Evolutionary conservation across 2,329 filamentous ascomycete genomes (phyloP).

Genomic region (Neobulgaria alba): DNA sequence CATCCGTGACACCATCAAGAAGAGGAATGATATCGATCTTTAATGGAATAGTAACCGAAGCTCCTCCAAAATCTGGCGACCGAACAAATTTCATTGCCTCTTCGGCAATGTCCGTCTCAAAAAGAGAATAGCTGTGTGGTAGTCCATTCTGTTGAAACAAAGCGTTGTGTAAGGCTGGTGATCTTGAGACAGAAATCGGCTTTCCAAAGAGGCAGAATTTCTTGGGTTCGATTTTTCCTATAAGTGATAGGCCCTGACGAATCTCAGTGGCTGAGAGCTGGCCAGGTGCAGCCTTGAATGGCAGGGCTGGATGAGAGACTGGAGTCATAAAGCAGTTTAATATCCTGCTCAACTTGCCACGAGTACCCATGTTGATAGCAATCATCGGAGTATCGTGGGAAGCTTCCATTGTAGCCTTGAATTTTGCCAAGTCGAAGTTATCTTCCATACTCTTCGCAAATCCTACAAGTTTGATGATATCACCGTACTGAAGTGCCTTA

Average conservation of each 20-base stretch:
- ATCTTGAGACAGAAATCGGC: constrained; percentile 74
- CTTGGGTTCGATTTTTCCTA: constrained; percentile 68
- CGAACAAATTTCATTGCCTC: constrained; percentile 59
- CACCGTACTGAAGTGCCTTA: constrained; percentile 77
- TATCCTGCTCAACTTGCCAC: constrained; percentile 82
- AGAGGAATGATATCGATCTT: constrained; percentile 81
- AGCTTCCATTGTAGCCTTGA: constrained; percentile 66
- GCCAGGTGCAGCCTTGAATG: constrained; percentile 87
- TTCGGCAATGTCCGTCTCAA: constrained; percentile 62
- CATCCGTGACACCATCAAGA: constrained; percentile 70
- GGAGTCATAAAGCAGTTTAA: constrained; percentile 91
- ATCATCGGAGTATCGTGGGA: constrained; percentile 79
- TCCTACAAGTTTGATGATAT: constrained; percentile 91
- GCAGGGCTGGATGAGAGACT: constrained; percentile 81
- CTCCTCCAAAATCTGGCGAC: constrained; percentile 73
- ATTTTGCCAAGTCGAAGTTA: constrained; percentile 76
- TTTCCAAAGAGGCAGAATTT: constrained; percentile 83
- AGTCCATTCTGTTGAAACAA: constrained; percentile 71
- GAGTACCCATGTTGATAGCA: constrained; percentile 87
- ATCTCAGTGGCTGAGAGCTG: constrained; percentile 90
- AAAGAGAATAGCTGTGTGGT: constrained; percentile 69
- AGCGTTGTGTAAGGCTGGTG: constrained; percentile 81
- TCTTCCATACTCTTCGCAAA: constrained; percentile 68
- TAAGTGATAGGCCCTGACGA: constrained; percentile 63
- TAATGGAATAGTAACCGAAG: constrained; percentile 90